Base-by-base conservation (phyloP, 257 asterid genomes). In the Jasminum sambac region DNA sequence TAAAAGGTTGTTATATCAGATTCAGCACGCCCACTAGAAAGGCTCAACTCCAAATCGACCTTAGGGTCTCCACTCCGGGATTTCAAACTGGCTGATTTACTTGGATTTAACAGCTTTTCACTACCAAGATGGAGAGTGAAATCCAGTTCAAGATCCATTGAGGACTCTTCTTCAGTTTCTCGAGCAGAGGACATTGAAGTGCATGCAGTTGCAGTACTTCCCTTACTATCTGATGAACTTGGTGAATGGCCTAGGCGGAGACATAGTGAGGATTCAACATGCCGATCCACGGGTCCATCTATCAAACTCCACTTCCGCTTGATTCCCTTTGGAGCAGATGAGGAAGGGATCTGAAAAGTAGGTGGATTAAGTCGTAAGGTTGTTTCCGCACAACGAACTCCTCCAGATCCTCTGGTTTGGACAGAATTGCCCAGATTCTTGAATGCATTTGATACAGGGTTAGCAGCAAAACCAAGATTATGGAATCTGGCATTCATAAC, bases 221-320 rank as follows among this genome's bases (percentile, higher is more conserved):
- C 96, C 78, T 94, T 94, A 74, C 96, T 91, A 78, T 91, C 99
- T 14, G 98, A 91, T 42, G 98, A 94, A 77, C 96, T 94, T 68
- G 98, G 82, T 6, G 98, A 85, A 80, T 91, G 81, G 74, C 98
- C 98, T 19, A 93, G 88, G 71, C 66, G 72, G 75, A 93, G 95
- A 73, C 73, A 75, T 46, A 93, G 70, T 19, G 89, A 78, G 13
- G 91, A 78, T 19, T 79, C 84, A 24, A 74, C 69, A 40, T 70
- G 86, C 68, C 77, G 85, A 63, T 72, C 83, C 8, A 44, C 43
- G 5, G 89, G 79, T 38, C 83, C 83, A 61, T 82, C 82, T 42
- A 70, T 59, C 64, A 61, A 67, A 40, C 86, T 69, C 96, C 96
- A 81, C 77, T 93, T 89, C 74, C 97, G 81, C 73, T 93, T 93